Evolutionary conservation across 2,329 filamentous ascomycete species (phyloP).

Genomic region (Diplodia mutila): DNA sequence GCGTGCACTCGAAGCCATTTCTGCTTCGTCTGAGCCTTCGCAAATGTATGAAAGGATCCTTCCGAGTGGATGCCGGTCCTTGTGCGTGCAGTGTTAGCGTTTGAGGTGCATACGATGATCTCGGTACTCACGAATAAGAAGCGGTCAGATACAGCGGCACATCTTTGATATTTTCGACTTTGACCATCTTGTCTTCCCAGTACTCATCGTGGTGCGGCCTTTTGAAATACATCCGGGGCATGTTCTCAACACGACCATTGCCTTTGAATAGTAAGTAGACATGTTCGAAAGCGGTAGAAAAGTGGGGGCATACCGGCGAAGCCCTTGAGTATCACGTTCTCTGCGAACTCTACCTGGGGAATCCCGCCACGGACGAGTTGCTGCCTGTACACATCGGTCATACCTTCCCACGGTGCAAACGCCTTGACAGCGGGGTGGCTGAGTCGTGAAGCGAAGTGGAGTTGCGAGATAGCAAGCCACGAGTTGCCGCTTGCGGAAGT

Average conservation of each 20-base stretch:
- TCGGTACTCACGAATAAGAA: constrained; percentile 26
- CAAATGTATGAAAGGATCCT: constrained; percentile 29
- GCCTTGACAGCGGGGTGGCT: constrained; percentile 21
- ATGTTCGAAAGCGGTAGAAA: background rate
- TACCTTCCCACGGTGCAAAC: constrained; percentile 17
- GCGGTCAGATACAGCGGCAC: constrained; percentile 30
- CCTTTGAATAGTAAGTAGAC: constrained; percentile 25
- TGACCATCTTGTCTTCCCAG: constrained; percentile 29
- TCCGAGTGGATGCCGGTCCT: constrained; percentile 28
- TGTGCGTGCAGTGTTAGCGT: background rate
- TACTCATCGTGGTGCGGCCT: constrained; percentile 1
- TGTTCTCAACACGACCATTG: constrained; percentile 26
- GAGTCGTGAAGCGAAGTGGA: constrained; percentile 20
- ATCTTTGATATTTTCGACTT: constrained; percentile 28
- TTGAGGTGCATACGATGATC: background rate
- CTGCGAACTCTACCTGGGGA: constrained; percentile 14
- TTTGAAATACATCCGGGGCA: constrained; percentile 27
- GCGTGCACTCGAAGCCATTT: constrained; percentile 30
- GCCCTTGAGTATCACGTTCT: constrained; percentile 23
- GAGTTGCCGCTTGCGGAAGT: constrained; percentile 45
- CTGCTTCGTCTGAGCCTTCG: constrained; percentile 27
- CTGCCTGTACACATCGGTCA: constrained; percentile 29
- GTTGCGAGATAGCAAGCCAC: constrained; percentile 47
- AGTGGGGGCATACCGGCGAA: background rate
- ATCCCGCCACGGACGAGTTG: constrained; percentile 29